Evolutionary conservation across 352 stramenopile species (phyloP), one percentile per base, ranked within the genome.

Genomic region (Phytophthora capsici): DNA sequence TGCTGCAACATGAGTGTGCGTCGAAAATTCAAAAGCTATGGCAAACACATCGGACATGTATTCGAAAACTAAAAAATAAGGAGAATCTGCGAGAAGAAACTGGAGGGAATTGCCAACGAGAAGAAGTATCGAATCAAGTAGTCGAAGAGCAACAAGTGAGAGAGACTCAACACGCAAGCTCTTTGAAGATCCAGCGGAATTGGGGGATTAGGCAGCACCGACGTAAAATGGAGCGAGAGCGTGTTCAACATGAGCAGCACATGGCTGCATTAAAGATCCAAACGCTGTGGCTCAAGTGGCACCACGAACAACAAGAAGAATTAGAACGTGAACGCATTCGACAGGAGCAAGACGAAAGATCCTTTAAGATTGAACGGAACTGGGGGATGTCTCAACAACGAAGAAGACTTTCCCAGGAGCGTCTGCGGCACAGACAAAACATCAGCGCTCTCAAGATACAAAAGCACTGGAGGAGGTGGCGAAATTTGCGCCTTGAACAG

Each of bases 401-500:
- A 25, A 63, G 64, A 23, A 75, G 59, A 43, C 10, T 75, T 9
- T 28, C 23, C 4, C 16, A 57, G 14, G 63, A 72, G n/a, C 62
- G 56, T 14, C 12, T 58, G 28, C 63, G 62, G 1, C 56, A 75
- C 51, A 57, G 40, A n/a, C 50, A 75, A 36, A 70, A 59, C 9
- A 45, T 68, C 2, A 75, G 38, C 7, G 54, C 54, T 7, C 40
- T 69, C 1, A 79, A 71, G 51, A 76, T 77, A 17, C 67, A 77
- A 46, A 70, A 69, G 17, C 52, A 58, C 19, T 79, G 71, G 71
- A 47, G 47, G 19, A 46, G 45, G 17, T 69, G 54, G 67, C 40
- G 45, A 1, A 40, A 63, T 30, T 45, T 52, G 50, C 41, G 46
- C 28, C 37, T 32, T 54, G 49, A 59, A 51, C 45, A 56, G 8